phyloP scores from a whole-genome alignment of 176 grass and related monocot genomes.

The Tillandsia fasciculata region DNA sequence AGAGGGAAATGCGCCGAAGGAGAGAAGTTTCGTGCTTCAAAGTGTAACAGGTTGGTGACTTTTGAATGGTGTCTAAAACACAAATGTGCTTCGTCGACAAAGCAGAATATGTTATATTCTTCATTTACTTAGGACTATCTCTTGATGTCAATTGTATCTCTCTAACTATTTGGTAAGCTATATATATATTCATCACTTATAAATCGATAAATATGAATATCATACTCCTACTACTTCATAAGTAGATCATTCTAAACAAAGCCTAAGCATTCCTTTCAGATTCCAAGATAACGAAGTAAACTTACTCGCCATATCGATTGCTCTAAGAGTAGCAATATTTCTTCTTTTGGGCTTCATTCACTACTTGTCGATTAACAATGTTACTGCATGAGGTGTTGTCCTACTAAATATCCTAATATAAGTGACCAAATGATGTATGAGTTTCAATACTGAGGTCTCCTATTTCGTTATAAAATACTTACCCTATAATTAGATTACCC shows the following conservation, averaged over 20 bases:
- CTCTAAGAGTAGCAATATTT: neutral
- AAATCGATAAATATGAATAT: neutral
- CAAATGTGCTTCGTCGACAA: too few species aligned
- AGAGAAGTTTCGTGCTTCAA: constrained; percentile 67
- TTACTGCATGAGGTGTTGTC: too few species aligned
- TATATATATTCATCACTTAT: too few species aligned
- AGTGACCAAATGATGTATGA: too few species aligned
- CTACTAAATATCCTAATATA: too few species aligned
- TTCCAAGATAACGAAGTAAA: neutral
- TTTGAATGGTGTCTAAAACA: neutral
- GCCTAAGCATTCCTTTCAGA: neutral
- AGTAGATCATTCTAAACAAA: neutral
- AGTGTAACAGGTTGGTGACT: constrained; percentile 74
- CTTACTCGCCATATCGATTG: neutral
- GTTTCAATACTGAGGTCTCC: too few species aligned
- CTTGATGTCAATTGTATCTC: too few species aligned
- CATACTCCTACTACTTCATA: neutral
- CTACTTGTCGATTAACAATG: too few species aligned
- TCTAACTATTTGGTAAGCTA: too few species aligned
- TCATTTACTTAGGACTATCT: too few species aligned
- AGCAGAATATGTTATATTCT: too few species aligned
- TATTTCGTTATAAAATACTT: neutral
- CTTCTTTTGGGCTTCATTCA: neutral
- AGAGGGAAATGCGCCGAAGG: constrained; percentile 68
- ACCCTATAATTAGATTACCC: neutral